phyloP scores from a whole-genome alignment of 192 early-diverging fungal species.

The Phlyctochytrium bullatum region DNA sequence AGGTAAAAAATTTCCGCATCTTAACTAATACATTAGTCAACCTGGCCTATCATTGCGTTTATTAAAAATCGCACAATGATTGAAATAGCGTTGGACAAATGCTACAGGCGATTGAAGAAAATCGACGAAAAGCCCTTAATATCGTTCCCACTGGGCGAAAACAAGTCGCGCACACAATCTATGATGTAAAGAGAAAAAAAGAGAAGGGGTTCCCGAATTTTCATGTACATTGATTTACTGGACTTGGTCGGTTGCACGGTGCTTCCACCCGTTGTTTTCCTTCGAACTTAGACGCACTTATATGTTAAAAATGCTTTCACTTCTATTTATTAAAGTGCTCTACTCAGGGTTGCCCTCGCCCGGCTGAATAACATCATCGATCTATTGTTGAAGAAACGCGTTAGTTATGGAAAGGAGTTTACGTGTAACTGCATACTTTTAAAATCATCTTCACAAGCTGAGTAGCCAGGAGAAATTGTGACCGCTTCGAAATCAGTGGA shows the following conservation, averaged over 20 bases:
- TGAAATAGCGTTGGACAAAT: slow-evolving; percentile 63
- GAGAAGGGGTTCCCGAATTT: no score
- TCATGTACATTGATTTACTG: no score
- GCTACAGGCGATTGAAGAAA: not conserved
- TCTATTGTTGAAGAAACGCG: slow-evolving; percentile 34
- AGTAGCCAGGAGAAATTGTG: slow-evolving; percentile 95
- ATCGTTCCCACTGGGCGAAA: no score
- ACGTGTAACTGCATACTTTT: slow-evolving; percentile 66
- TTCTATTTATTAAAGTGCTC: no score
- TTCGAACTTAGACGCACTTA: no score
- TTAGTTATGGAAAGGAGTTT: slow-evolving; percentile 1
- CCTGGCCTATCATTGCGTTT: slow-evolving; percentile 70
- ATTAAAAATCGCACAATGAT: slow-evolving; percentile 63
- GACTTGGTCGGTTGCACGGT: no score
- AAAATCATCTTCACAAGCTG: slow-evolving; percentile 99
- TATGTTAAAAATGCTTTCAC: no score
- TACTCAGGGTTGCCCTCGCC: slow-evolving; percentile 23
- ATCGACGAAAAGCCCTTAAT: slow-evolving; percentile 5
- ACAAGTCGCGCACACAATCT: no score
- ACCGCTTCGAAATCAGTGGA: slow-evolving; percentile 98
- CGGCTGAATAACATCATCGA: slow-evolving; percentile 53
- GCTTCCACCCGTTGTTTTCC: no score
- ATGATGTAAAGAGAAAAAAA: no score
- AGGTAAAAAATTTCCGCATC: slow-evolving; percentile 7
- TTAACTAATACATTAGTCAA: slow-evolving; percentile 30